Conservation (phyloP, 768 basidiomycete genomes). For the Leccinum pellstonianum region DNA sequence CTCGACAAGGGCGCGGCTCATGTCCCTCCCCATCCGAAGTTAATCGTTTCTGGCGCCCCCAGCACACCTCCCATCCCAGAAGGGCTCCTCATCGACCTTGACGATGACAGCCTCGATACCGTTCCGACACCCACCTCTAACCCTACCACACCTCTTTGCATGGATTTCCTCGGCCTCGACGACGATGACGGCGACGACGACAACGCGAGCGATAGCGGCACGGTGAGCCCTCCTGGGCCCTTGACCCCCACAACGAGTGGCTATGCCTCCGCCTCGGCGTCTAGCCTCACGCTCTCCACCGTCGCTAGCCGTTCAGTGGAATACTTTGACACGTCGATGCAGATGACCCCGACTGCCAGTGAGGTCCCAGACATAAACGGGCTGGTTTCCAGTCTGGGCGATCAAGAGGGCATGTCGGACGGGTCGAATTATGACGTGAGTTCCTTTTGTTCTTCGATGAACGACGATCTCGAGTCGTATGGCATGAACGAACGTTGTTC, state of each 20-base stretch:
- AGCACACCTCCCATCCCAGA: conserved; percentile 42
- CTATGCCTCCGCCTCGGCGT: conserved; percentile 29
- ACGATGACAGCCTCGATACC: conserved; percentile 38
- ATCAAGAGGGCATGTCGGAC: conserved; percentile 38
- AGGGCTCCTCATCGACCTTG: conserved; percentile 57
- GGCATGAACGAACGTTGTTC: conserved; percentile 16
- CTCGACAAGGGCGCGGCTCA: conserved; percentile 29
- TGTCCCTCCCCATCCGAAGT: conserved; percentile 16
- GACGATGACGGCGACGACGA: conserved; percentile 20
- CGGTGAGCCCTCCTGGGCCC: conserved; percentile 32
- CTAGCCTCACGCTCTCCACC: conserved; percentile 29
- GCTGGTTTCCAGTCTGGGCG: conserved; percentile 55
- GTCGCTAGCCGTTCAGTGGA: conserved; percentile 25
- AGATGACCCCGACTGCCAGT: conserved; percentile 29
- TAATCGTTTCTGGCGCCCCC: conserved; percentile 17
- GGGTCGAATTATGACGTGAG: conserved; percentile 68
- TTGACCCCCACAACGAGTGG: conserved; percentile 32
- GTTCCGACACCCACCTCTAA: conserved; percentile 7
- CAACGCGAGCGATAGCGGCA: conserved; percentile 30
- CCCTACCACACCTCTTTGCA: conserved; percentile 16
- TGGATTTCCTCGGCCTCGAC: conserved; percentile 27
- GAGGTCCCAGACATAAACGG: conserved; percentile 62
- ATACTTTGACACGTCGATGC: conserved; percentile 28
- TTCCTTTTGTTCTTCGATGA: conserved; percentile 12
- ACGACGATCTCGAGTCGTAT: conserved; percentile 22